Base-by-base conservation (phyloP, 1,139 yeast genomes). In the Saccharomycopsis hybrid region DNA sequence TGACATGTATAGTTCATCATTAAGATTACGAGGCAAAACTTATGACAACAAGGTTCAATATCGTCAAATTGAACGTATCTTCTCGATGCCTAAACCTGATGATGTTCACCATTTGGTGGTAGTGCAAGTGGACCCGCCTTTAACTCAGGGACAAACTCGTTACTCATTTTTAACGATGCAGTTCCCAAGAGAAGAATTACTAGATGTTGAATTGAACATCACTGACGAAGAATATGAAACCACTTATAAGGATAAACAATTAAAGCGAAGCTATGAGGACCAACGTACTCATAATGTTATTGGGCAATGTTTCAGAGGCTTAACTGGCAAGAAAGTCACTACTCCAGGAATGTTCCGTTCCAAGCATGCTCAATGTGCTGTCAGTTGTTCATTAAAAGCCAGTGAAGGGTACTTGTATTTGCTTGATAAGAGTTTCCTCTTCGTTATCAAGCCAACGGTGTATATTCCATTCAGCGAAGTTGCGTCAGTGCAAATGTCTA, bases 31-130 rank as follows among this genome's bases (percentile, higher is more conserved):
- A 62, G 99, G 99, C 66, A 92, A 92, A 69, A 92, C 98, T 2
- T 92, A 94, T 68, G 98, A 92, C 67, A 94, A 92, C 75, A 94
- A 92, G 69, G 78, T 94, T 54, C 96, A 87, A 65, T 92, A 87
- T 68, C 77, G 82, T 62, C 95, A 88, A 63, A 84, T 92, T 57
- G 96, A 90, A 66, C 76, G 96, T 62, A 80, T 92, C 47, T 92
- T 92, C 60, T 80, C 95, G 25, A 74, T 92, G 57, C 98, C 98
- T 37, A 89, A 89, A 63, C 90, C 96, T 1, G 98, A 94, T 65
- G 97, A 89, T 55, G 74, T 86, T 47, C 96, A 92, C 64, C 95
- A 90, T 65, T 73, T 89, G 58, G 74, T 92, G 61, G 82, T 92
- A 13, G 71, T 92, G 54, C 97, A 94, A 62, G 84, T 94, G 42